Percentiles rank a stretch among this genome's conserved stretches.
These are phyloP conservation scores for Tremella mesenterica DNA, from an alignment of 768 basidiomycete genomes.

Conservation along the genomic window DNA sequence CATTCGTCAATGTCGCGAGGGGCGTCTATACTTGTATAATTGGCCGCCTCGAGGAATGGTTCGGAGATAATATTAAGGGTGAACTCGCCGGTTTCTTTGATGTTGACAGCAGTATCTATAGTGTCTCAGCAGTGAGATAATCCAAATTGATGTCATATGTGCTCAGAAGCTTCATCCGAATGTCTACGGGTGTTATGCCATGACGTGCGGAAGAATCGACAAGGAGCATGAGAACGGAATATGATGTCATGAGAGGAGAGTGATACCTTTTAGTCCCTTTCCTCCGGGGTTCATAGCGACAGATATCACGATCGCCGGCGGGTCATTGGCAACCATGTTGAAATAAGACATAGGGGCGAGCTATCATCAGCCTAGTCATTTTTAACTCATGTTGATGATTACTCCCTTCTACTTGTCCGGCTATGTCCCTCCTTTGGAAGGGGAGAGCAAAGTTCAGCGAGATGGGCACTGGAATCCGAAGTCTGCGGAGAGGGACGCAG, in stretches of 20 bases:
- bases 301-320: constrained; percentile 59
- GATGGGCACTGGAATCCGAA: not conserved
- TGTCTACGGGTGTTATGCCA: too few species aligned
- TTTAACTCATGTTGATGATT: too few species aligned
- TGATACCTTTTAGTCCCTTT: too few species aligned
- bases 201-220: too few species aligned
- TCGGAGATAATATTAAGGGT: constrained; percentile 64
- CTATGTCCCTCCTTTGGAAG: not conserved
- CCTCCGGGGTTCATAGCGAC: too few species aligned
- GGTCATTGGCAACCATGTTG: constrained; percentile 57
- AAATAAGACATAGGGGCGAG: constrained; percentile 51
- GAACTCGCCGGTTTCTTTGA: constrained; percentile 59
- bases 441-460: not conserved
- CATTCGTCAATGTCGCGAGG: constrained; percentile 45
- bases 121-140: too few species aligned
- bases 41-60: constrained; percentile 48
- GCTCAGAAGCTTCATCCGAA: too few species aligned
- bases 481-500: too few species aligned
- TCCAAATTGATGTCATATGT: too few species aligned
- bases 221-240: too few species aligned
- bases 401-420: not conserved
- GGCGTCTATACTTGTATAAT: constrained; percentile 44
- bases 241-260: too few species aligned
- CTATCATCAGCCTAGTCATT: too few species aligned
- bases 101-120: constrained; percentile 59